Evolutionary conservation across 106 monocot species (phyloP).

Genomic region (Cymbidium sinense): DNA sequence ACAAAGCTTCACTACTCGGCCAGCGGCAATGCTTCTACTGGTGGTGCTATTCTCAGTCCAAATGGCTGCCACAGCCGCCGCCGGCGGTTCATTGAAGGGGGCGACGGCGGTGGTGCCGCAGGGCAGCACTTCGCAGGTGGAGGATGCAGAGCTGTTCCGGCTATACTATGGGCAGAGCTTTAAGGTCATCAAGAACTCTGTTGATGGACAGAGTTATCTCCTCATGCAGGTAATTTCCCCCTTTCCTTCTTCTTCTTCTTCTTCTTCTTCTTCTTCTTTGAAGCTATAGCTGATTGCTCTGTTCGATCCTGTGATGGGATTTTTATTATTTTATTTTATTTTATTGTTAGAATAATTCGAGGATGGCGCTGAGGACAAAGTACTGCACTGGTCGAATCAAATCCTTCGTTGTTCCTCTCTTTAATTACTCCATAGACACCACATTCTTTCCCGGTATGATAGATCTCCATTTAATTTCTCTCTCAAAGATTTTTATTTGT

Average conservation of each 20-base stretch:
- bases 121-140: slow-evolving; percentile 52
- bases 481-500: neutral
- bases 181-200: slow-evolving; percentile 90
- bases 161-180: slow-evolving; percentile 97
- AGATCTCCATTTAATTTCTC: neutral
- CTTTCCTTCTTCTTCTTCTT: neutral
- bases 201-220: slow-evolving; percentile 91
- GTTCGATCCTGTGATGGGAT: neutral
- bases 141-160: slow-evolving; percentile 66
- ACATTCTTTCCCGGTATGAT: slow-evolving; percentile 40
- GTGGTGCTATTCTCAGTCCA: neutral
- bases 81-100: neutral
- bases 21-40: neutral
- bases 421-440: slow-evolving; percentile 86
- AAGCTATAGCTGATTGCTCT: neutral
- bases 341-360: slow-evolving; percentile 58
- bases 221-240: slow-evolving; percentile 68
- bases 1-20: too few relatives aligned
- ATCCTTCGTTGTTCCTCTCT: slow-evolving; percentile 82
- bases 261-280: neutral
- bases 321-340: neutral
- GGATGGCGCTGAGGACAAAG: slow-evolving; percentile 75
- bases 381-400: slow-evolving; percentile 98
- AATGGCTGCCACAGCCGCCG: neutral
- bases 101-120: slow-evolving; percentile 10